Base-by-base conservation (phyloP, 495 filamentous ascomycete genomes). In the Astrocystis sublimbata region DNA sequence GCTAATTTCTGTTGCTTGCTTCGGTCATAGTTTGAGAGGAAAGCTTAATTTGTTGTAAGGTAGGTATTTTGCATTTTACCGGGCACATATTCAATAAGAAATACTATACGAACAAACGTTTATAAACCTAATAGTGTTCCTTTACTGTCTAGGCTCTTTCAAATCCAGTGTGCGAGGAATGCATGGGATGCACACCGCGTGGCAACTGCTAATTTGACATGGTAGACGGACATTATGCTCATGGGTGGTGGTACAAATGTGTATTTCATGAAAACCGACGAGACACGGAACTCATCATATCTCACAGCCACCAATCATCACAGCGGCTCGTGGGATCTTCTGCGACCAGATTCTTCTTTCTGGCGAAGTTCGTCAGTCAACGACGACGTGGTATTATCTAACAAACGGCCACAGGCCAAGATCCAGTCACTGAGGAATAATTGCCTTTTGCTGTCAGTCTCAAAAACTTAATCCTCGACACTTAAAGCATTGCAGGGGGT, bases 401-500 rank as follows among this genome's bases (percentile, higher is more conserved):
- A 56, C 23, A 15, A 19, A 33, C 9, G 6, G 36, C 3, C 15
- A 57, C 49, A 62, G 60, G 51, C 3, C 53, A 63, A 36, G 61
- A 76, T 23, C 71, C 68, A 5, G 43, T 64, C 1, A 69, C 68
- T 6, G 62, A 40, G 1, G 73, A 73, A 7, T 74, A 78, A 38
- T 65, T 76, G 0, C 75, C 73, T 13, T 90, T 91, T 66, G 87
- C 81, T 49, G 78, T 89, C 23, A 81, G 85, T 55, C 76, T 92
- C 55, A 83, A 88, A 57, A 91, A 92, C 67, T 66, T 91, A 12
- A 79, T 90, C 53, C 74, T 92, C 17, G 89, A 91, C 63, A 81
- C 85, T 46, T 90, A 86, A 3, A 73, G 64, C 8, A 81, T 90
- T 40, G 68, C 83, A 3, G 71, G 68, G 28, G 70, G 69, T 71